phyloP scores from a whole-genome alignment of 495 filamentous ascomycete species.

The Penicillium goetzii region DNA sequence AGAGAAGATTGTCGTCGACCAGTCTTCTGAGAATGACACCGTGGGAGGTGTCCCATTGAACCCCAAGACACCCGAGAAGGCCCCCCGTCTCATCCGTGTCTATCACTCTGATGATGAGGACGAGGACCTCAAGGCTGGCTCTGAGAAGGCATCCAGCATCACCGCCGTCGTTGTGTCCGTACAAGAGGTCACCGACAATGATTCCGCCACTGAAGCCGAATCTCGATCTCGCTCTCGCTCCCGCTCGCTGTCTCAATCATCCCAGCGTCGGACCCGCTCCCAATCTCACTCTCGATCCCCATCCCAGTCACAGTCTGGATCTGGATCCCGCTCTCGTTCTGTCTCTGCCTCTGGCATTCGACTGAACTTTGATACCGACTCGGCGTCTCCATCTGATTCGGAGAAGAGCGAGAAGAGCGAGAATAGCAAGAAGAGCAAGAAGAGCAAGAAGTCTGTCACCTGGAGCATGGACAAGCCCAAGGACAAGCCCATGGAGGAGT shows the following conservation, averaged over 20 bases:
- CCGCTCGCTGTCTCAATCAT: background rate
- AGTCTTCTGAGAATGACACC: background rate
- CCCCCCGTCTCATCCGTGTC: conserved; percentile 19
- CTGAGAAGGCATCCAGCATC: background rate
- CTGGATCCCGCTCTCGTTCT: conserved; percentile 6
- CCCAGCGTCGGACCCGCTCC: background rate
- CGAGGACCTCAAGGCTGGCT: background rate
- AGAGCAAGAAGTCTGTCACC: background rate
- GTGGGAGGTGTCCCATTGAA: conserved; percentile 6
- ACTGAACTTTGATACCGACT: background rate
- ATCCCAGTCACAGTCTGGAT: background rate
- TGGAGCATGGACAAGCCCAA: background rate
- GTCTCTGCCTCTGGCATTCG: background rate
- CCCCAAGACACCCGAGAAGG: conserved; percentile 4
- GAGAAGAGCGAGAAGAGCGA: background rate
- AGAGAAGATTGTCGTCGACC: background rate
- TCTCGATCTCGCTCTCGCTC: background rate
- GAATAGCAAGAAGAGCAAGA: background rate
- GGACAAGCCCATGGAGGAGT: background rate
- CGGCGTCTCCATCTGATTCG: background rate
- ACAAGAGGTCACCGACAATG: background rate
- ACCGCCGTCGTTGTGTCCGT: background rate
- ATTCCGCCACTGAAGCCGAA: background rate
- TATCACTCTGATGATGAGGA: conserved; percentile 9
- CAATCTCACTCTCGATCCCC: background rate